Percentiles rank a stretch among this genome's conserved stretches.
phyloP scores from a whole-genome alignment of 164 flowering plant species.

The Protea cynaroides region DNA sequence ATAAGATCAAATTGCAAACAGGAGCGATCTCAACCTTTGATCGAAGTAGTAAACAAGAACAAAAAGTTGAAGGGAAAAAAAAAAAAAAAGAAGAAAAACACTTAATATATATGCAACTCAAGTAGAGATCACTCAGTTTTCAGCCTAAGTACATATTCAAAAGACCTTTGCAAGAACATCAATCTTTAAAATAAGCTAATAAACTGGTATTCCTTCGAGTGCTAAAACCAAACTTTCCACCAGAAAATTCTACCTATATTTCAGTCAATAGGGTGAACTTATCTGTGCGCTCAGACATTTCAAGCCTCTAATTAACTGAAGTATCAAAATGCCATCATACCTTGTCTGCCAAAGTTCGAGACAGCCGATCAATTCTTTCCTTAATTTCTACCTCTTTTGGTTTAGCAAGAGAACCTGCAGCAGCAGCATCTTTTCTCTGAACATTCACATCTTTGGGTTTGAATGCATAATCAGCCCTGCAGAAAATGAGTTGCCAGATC shows the following conservation, averaged over 20 bases:
- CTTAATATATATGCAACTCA: too few relatives aligned
- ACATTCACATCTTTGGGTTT: conserved; percentile 67
- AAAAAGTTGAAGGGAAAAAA: neutral
- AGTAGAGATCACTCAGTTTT: too few relatives aligned
- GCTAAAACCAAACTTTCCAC: too few relatives aligned
- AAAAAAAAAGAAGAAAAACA: too few relatives aligned
- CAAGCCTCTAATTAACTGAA: neutral
- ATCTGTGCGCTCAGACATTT: neutral
- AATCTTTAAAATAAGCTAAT: too few relatives aligned
- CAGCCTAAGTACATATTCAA: too few relatives aligned
- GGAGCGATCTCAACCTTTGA: too few relatives aligned
- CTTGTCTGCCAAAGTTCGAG: conserved; percentile 49
- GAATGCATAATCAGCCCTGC: conserved; percentile 64
- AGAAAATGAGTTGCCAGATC: neutral
- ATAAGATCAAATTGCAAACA: too few relatives aligned
- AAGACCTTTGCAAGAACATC: too few relatives aligned
- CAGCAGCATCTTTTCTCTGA: conserved; percentile 23
- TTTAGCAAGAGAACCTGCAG: conserved; percentile 18
- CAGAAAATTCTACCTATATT: too few relatives aligned
- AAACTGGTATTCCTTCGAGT: too few relatives aligned
- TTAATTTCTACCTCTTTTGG: conserved; percentile 49
- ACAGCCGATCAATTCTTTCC: conserved; percentile 53
- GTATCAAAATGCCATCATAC: conserved; percentile 23
- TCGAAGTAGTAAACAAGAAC: neutral
- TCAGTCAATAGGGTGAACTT: too few relatives aligned